Conservation (phyloP, 2,329 filamentous ascomycete species). For the Xylaria sp. region DNA sequence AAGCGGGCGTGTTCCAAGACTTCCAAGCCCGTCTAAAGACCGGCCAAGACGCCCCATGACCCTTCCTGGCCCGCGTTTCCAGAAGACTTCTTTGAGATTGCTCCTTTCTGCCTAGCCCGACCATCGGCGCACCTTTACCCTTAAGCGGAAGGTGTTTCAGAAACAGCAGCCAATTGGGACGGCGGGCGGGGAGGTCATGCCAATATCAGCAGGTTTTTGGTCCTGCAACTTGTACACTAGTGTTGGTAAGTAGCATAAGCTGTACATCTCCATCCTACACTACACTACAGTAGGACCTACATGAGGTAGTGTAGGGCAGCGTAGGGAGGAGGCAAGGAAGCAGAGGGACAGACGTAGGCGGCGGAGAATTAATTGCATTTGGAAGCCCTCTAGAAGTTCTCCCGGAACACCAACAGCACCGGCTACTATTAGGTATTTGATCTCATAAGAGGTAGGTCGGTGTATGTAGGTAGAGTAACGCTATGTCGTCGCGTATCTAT, state of each 20-base stretch:
- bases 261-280: no score
- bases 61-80: constrained; percentile 18
- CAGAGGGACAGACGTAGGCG: neutral
- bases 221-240: constrained; percentile 7
- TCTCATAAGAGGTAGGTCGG: no score
- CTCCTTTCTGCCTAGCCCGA: constrained; percentile 29
- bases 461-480: neutral
- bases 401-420: neutral
- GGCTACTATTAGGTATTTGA: no score
- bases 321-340: neutral
- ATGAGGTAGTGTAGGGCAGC: neutral
- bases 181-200: constrained; percentile 4
- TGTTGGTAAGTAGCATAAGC: neutral
- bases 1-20: neutral
- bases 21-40: neutral
- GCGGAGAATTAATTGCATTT: constrained; percentile 32
- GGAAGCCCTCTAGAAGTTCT: constrained; percentile 21
- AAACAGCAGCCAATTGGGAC: constrained; percentile 6
- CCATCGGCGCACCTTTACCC: constrained; percentile 14
- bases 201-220: constrained; percentile 26
- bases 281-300: no score
- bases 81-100: constrained; percentile 37
- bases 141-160: constrained; percentile 30
- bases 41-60: neutral
- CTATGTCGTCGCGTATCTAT: no score